Conservation (phyloP, 2,329 filamentous ascomycete species). For the Lecanosticta acicola region DNA sequence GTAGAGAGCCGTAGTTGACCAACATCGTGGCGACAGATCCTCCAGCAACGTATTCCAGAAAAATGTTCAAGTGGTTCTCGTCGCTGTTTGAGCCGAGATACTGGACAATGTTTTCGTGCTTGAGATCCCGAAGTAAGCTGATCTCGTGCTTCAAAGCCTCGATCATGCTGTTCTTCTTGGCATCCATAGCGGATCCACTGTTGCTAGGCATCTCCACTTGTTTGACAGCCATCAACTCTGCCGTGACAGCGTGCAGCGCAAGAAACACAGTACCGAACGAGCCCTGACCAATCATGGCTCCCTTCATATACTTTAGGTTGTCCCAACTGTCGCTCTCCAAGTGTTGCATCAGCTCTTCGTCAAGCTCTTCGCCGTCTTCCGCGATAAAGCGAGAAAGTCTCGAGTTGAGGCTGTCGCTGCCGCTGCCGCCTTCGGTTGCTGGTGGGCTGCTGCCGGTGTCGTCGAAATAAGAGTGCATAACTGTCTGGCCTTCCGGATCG, state of each 20-base stretch:
- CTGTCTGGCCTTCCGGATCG: conserved; percentile 66
- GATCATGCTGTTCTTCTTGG: conserved; percentile 96
- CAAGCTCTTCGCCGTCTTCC: conserved; percentile 85
- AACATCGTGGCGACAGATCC: conserved; percentile 98
- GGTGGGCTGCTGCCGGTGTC: conserved; percentile 63
- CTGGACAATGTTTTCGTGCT: conserved; percentile 95
- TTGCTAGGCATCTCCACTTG: conserved; percentile 89
- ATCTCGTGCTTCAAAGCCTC: conserved; percentile 96
- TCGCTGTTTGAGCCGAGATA: conserved; percentile 94
- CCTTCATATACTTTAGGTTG: conserved; percentile 99
- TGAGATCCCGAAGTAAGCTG: conserved; percentile 82
- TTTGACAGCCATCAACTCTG: conserved; percentile 96
- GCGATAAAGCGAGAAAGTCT: conserved; percentile 76
- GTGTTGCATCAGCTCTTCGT: conserved; percentile 85
- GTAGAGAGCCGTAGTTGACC: conserved; percentile 92
- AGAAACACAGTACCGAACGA: conserved; percentile 96
- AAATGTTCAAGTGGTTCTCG: conserved; percentile 92
- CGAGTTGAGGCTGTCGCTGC: conserved; percentile 67
- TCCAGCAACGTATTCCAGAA: conserved; percentile 96
- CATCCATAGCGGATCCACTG: conserved; percentile 70
- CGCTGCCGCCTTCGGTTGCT: conserved; percentile 42
- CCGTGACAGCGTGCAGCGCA: conserved; percentile 89
- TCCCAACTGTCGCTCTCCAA: conserved; percentile 90
- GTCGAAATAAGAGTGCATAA: conserved; percentile 77
- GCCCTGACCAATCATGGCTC: conserved; percentile 90